Percentiles rank a stretch among this genome's conserved stretches.
These are phyloP conservation scores for Starmerella geochares DNA, from an alignment of 805 yeast species.

Conservation along the genomic window DNA sequence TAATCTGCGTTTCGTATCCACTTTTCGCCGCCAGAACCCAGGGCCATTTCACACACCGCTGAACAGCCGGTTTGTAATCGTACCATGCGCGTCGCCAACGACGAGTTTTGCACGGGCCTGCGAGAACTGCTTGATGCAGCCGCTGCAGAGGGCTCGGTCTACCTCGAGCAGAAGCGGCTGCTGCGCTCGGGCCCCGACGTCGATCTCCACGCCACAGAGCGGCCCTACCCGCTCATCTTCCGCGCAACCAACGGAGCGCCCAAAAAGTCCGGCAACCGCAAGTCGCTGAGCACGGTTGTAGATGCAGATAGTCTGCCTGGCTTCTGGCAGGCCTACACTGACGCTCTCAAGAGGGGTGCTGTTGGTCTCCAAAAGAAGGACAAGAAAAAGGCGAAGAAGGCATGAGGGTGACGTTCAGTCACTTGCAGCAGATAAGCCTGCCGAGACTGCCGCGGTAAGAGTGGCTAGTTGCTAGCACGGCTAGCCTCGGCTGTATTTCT, in stretches of 20 bases:
- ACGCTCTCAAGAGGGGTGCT: conserved; percentile 59
- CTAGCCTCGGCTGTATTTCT: too few relatives aligned
- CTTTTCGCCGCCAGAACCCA: too few relatives aligned
- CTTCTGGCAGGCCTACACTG: conserved; percentile 71
- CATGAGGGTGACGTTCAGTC: neutral
- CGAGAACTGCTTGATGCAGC: conserved; percentile 26
- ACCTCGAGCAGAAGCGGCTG: conserved; percentile 32
- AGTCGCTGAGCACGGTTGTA: conserved; percentile 66
- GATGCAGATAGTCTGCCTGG: conserved; percentile 47
- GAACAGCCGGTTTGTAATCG: conserved; percentile 5
- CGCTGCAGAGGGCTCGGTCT: conserved; percentile 31
- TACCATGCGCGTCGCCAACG: conserved; percentile 20
- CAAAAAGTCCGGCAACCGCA: conserved; percentile 39
- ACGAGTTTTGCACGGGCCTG: conserved; percentile 29
- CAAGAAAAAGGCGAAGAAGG: conserved; percentile 46
- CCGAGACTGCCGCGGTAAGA: too few relatives aligned
- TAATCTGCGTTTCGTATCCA: too few relatives aligned
- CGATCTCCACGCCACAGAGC: conserved; percentile 19
- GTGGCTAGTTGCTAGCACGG: too few relatives aligned
- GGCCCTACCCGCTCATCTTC: conserved; percentile 51
- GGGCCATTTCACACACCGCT: too few relatives aligned
- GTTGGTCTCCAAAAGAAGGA: conserved; percentile 72
- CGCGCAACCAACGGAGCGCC: conserved; percentile 54
- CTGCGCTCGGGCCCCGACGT: conserved; percentile 22
- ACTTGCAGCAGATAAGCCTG: too few relatives aligned